Percentiles rank a stretch among this genome's conserved stretches.
Evolutionary conservation across 805 yeast genomes (phyloP).

Genomic region (Candida incommunis): DNA sequence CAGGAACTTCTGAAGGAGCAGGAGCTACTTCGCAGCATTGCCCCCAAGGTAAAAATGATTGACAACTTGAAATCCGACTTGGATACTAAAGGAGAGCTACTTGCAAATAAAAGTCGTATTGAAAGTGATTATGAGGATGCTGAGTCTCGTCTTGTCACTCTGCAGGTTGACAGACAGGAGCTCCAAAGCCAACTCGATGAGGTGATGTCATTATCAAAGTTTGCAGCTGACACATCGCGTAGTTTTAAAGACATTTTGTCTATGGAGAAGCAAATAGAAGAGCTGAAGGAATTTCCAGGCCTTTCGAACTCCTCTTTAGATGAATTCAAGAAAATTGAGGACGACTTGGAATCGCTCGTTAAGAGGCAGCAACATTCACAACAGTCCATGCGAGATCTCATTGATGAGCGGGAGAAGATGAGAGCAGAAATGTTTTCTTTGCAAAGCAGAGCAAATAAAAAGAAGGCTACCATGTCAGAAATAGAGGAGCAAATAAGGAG

Average conservation of each 20-base stretch:
- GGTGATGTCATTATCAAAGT: conserved; percentile 17
- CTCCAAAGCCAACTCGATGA: conserved; percentile 10
- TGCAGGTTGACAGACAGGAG: conserved; percentile 6
- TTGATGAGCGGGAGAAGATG: conserved; percentile 30
- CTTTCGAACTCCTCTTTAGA: background rate
- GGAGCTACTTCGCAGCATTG: conserved; percentile 5
- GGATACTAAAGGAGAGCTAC: conserved; percentile 5
- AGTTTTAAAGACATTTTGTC: conserved; percentile 15
- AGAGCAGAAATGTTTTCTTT: conserved; percentile 31
- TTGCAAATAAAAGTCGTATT: background rate
- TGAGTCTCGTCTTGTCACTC: conserved; percentile 2
- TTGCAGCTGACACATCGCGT: conserved; percentile 17
- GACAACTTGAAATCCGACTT: conserved; percentile 18
- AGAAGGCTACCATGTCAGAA: conserved; percentile 7
- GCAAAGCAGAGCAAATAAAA: conserved; percentile 27
- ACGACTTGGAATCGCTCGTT: background rate
- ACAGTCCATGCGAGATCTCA: conserved; percentile 17
- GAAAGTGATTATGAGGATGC: background rate
- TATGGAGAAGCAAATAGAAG: conserved; percentile 11
- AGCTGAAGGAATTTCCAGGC: background rate
- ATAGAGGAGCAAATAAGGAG: background rate
- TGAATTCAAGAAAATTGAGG: background rate
- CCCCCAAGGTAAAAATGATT: conserved; percentile 7
- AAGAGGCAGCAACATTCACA: conserved; percentile 19
- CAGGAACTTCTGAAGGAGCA: conserved; percentile 8